A percentile compares a stretch with the other conserved stretches of the same genome.
Evolutionary conservation across 352 stramenopile species (phyloP).

Genomic region (Phytophthora citrophthora): DNA sequence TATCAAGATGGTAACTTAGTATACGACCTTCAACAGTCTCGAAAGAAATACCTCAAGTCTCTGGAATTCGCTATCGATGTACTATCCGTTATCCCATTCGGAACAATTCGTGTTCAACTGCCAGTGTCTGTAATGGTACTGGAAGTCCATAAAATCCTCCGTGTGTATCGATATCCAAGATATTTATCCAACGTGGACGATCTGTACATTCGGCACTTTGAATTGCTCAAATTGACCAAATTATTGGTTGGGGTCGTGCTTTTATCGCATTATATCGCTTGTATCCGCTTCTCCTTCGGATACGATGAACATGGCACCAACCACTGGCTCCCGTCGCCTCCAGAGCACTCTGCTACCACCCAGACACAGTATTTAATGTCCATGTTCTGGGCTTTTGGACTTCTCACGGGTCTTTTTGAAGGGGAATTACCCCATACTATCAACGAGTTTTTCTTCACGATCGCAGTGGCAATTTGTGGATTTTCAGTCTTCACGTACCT

Average conservation of each 20-base stretch:
- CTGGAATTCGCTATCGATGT: slow-evolving; percentile 52
- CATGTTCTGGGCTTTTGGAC: slow-evolving; percentile 63
- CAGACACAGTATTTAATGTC: slow-evolving; percentile 48
- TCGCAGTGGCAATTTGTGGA: slow-evolving; percentile 52
- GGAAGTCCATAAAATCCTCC: slow-evolving; percentile 50
- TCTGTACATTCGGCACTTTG: slow-evolving; percentile 63
- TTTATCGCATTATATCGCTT: slow-evolving; percentile 56
- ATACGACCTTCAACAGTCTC: neutral
- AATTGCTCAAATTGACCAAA: slow-evolving; percentile 58
- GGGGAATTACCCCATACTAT: slow-evolving; percentile 48
- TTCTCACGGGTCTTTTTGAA: slow-evolving; percentile 56
- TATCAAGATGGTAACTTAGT: slow-evolving; percentile 49
- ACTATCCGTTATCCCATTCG: slow-evolving; percentile 48
- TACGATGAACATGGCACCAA: slow-evolving; percentile 42
- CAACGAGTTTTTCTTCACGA: slow-evolving; percentile 62
- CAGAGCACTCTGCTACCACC: slow-evolving; percentile 3
- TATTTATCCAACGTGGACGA: slow-evolving; percentile 58
- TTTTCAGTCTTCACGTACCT: slow-evolving; percentile 69
- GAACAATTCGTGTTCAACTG: neutral
- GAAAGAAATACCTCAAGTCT: slow-evolving; percentile 52
- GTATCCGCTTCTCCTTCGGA: slow-evolving; percentile 59
- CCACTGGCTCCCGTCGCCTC: slow-evolving; percentile 42
- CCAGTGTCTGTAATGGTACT: slow-evolving; percentile 17
- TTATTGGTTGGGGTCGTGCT: slow-evolving; percentile 45
- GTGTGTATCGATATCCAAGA: slow-evolving; percentile 38